Base-by-base conservation (phyloP, 805 yeast genomes). In the Metschnikowia matae region DNA sequence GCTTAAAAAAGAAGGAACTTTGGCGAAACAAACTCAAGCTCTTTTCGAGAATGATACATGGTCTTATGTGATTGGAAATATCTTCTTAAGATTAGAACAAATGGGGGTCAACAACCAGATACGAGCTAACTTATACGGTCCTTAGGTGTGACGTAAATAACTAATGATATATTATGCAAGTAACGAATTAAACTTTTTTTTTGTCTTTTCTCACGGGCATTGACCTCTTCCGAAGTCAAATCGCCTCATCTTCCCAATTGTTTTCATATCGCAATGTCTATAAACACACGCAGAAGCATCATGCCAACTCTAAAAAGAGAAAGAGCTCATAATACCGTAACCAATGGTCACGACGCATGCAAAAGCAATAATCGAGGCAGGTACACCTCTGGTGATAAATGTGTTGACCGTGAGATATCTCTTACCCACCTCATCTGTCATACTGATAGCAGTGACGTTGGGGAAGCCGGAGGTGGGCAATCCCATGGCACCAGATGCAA, bases 401-500 rank as follows among this genome's bases (percentile, higher is more conserved):
- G 74, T 71, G 42, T 67, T 67, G 15, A 71, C 75, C 10, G 74
- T 66, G 52, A 72, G 63, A 51, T 72, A 72, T 15, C 69, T 64
- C 49, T 67, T 65, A 2, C 76, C 76, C 40, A 71, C 62, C 56
- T 71, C 74, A 54, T 72, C 77, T 1, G 71, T 65, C 75, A 71
- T 69, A 47, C 73, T 65, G 43, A 72, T 69, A 11, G 76, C 77
- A 6, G 76, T 72, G 26, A 72, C 76, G 41, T 72, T 72, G 23
- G 77, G 77, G 62, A 72, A 72, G 1, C 77, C 77, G 2, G 74
- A 69, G 0, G 76, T 71, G 7, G 76, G 76, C 56, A 72, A 68
- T 23, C 74, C 77, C 77, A 72, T 72, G 26, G 76, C 77, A n/a
- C 68, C 73, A 3, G 75, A 70, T 35, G 73, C 69, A 45, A 71